Evolutionary conservation across 768 basidiomycete genomes (phyloP).

Genomic region (Rhodotorula graminis): DNA sequence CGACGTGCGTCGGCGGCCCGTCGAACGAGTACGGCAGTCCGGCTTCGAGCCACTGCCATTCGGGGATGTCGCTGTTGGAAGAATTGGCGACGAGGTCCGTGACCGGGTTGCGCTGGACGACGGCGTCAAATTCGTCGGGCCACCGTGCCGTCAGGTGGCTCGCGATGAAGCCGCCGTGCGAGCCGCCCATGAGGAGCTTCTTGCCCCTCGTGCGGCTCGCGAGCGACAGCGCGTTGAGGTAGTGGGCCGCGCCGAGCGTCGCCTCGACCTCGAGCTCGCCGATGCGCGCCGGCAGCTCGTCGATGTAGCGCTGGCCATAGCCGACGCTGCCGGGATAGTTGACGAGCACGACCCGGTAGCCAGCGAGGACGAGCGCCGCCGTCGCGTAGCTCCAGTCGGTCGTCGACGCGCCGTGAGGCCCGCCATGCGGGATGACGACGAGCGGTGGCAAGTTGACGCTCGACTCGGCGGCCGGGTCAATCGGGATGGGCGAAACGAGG

Average conservation of each 20-base stretch:
- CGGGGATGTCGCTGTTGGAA: constrained; percentile 61
- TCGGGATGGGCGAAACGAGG: constrained; percentile 20
- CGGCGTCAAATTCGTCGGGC: constrained; percentile 61
- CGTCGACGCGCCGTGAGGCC: constrained; percentile 56
- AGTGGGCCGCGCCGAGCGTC: constrained; percentile 56
- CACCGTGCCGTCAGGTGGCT: constrained; percentile 58
- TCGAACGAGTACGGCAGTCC: constrained; percentile 46
- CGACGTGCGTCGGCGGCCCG: constrained; percentile 49
- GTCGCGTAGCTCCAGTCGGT: constrained; percentile 54
- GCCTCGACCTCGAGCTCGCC: constrained; percentile 65
- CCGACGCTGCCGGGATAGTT: constrained; percentile 63
- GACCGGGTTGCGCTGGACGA: constrained; percentile 65
- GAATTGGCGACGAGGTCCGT: constrained; percentile 57
- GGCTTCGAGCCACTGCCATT: constrained; percentile 58
- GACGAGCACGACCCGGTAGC: constrained; percentile 49
- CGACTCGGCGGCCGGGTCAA: constrained; percentile 18
- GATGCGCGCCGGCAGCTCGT: constrained; percentile 57
- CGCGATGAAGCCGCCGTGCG: constrained; percentile 65
- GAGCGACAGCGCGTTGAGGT: constrained; percentile 55
- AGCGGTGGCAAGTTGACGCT: constrained; percentile 43
- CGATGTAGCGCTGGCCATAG: constrained; percentile 61
- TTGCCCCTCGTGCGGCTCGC: constrained; percentile 54
- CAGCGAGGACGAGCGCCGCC: constrained; percentile 52
- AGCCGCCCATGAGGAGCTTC: constrained; percentile 61
- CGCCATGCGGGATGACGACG: constrained; percentile 60